These are phyloP conservation scores for Zygosaccharomyces pseudorouxii DNA, from an alignment of 805 yeast genomes.

Conservation along the genomic window DNA sequence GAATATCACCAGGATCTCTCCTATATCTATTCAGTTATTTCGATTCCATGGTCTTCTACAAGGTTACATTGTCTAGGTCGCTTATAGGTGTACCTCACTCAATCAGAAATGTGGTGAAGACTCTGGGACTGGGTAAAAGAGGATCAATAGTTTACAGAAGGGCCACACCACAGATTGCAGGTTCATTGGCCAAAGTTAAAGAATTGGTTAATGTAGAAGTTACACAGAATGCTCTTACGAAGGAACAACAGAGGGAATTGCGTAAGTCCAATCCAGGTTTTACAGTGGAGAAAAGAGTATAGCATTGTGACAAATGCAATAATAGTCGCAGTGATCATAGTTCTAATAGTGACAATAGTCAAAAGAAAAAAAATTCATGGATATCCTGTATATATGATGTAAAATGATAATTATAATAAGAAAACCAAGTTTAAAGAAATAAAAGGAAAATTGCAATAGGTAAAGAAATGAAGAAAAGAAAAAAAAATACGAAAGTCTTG, in stretches of 20 bases:
- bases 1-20: background rate
- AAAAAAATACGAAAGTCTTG: background rate
- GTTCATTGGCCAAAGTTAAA: conserved; percentile 75
- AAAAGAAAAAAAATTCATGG: conserved; percentile 7
- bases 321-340: conserved; percentile 5
- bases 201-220: conserved; percentile 82
- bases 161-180: conserved; percentile 77
- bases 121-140: conserved; percentile 71
- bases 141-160: conserved; percentile 69
- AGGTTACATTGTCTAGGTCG: conserved; percentile 74
- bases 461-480: background rate
- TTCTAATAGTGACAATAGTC: conserved; percentile 40
- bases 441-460: background rate
- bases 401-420: conserved; percentile 1
- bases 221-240: conserved; percentile 49
- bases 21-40: background rate
- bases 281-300: conserved; percentile 38
- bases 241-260: conserved; percentile 46
- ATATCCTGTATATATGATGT: conserved; percentile 11
- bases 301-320: conserved; percentile 4
- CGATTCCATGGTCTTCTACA: conserved; percentile 43
- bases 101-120: conserved; percentile 57
- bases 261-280: conserved; percentile 69
- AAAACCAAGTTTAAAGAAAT: background rate
- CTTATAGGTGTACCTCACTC: conserved; percentile 77